These are phyloP conservation scores for Blastobotrys americana DNA, from an alignment of 805 yeast species.

Conservation along the genomic window DNA sequence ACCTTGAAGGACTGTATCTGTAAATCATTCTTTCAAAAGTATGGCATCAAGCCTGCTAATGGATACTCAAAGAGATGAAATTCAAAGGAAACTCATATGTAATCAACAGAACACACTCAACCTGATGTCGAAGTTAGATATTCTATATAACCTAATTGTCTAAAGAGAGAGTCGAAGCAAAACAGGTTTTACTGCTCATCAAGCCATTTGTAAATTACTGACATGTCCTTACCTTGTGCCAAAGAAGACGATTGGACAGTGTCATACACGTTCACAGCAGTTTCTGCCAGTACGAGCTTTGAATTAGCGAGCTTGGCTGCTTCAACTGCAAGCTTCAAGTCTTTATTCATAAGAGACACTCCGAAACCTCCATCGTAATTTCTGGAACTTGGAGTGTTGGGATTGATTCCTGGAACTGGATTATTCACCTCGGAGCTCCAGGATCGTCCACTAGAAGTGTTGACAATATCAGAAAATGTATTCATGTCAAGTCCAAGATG, in stretches of 20 bases:
- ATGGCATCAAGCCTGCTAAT: too few relatives aligned
- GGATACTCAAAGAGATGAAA: too few relatives aligned
- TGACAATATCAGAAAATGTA: constrained; percentile 42
- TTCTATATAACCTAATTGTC: too few relatives aligned
- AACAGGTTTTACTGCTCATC: too few relatives aligned
- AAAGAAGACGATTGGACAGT: constrained; percentile 12
- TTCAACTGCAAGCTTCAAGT: constrained; percentile 33
- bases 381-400: constrained; percentile 41
- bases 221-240: constrained; percentile 23
- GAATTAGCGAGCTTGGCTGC: constrained; percentile 22
- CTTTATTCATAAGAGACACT: constrained; percentile 32
- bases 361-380: constrained; percentile 44
- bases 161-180: too few relatives aligned
- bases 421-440: constrained; percentile 52
- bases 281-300: constrained; percentile 21
- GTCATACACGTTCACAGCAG: constrained; percentile 23
- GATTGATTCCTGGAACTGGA: constrained; percentile 44
- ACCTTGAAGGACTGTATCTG: constrained; percentile 86
- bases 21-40: too few relatives aligned
- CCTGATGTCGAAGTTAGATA: too few relatives aligned
- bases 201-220: constrained; percentile 24
- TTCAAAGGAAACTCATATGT: too few relatives aligned
- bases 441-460: constrained; percentile 46
- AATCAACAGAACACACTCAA: too few relatives aligned
- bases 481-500: constrained; percentile 42